Conservation (phyloP, 164 flowering plant species). For the Annona squamosa region DNA sequence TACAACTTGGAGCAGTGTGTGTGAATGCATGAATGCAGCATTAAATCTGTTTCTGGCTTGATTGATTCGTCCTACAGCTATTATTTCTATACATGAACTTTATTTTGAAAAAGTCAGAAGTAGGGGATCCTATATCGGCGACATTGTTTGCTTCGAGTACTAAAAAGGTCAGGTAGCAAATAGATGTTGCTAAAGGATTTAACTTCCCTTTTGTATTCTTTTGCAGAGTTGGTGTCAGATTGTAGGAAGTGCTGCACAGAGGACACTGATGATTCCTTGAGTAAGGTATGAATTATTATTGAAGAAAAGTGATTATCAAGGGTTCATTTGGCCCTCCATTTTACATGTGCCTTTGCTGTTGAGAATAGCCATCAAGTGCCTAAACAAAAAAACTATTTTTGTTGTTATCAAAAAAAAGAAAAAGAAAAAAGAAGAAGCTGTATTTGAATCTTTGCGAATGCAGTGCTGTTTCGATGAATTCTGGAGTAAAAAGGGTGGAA, state of each 20-base stretch:
- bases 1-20: too few species aligned
- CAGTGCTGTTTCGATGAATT: too few species aligned
- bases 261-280: slow-evolving; percentile 85
- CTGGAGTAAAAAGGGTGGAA: too few species aligned
- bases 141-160: not conserved
- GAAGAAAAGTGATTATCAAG: not conserved
- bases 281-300: slow-evolving; percentile 50
- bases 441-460: not conserved
- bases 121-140: not conserved
- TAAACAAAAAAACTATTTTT: not conserved
- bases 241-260: slow-evolving; percentile 86
- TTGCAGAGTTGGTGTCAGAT: slow-evolving; percentile 76
- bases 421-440: not conserved
- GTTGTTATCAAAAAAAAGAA: too few species aligned
- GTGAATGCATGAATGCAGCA: too few species aligned
- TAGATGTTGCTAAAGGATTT: slow-evolving; percentile 2
- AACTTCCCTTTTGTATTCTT: slow-evolving; percentile 15
- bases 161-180: too few species aligned
- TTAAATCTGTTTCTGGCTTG: not conserved
- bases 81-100: not conserved
- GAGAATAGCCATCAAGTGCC: too few species aligned
- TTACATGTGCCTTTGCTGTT: too few species aligned
- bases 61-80: not conserved
- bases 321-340: not conserved
- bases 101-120: not conserved